A percentile compares a stretch with the other conserved stretches of the same genome.
Conservation (phyloP, 176 grass and related monocot genomes). For the Ensete ventricosum region DNA sequence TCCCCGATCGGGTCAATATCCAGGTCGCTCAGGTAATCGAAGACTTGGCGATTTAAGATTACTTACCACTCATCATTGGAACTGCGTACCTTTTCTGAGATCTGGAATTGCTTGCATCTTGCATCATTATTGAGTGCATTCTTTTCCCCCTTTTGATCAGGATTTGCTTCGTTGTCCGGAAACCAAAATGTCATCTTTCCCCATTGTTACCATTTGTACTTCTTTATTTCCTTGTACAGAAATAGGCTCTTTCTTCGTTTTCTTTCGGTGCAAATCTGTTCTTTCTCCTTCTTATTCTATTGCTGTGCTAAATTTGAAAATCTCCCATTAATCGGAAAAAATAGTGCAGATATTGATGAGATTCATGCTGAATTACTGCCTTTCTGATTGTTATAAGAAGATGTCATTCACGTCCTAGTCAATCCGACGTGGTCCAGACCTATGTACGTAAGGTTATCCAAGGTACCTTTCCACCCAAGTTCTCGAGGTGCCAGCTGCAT, state of each 20-base stretch:
- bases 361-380: too few species aligned
- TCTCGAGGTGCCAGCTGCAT: too few species aligned
- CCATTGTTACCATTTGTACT: background rate
- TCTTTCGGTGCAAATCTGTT: background rate
- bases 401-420: too few species aligned
- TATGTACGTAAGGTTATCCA: too few species aligned
- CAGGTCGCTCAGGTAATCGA: constrained; percentile 70
- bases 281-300: background rate
- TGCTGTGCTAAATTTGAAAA: background rate
- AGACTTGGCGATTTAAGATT: background rate
- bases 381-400: too few species aligned
- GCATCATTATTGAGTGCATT: background rate
- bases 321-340: background rate
- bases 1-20: constrained; percentile 86
- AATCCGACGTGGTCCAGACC: too few species aligned
- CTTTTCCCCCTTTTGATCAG: background rate
- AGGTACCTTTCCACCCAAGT: too few species aligned
- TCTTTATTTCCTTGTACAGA: background rate
- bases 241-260: background rate
- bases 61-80: too few species aligned
- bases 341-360: too few species aligned
- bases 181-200: background rate
- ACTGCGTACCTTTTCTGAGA: background rate
- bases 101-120: background rate
- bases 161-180: background rate